Evolutionary conservation across 108 stramenopile genomes (phyloP).

Genomic region (Nannochloropsis gaditana): DNA sequence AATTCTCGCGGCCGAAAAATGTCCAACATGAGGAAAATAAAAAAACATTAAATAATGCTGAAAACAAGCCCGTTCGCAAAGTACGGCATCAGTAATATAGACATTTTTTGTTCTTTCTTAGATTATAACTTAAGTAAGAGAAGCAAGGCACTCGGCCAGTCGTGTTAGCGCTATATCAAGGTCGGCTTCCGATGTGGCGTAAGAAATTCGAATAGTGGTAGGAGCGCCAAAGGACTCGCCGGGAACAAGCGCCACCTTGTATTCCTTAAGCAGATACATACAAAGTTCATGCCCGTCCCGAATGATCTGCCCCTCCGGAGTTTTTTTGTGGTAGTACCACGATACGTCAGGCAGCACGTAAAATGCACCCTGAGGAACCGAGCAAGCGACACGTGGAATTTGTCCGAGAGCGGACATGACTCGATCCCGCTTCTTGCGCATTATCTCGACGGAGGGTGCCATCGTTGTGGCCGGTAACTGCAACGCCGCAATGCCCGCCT

Average conservation of each 20-base stretch:
- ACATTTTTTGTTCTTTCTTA: not conserved
- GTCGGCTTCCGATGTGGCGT: conserved; percentile 86
- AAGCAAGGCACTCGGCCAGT: not conserved
- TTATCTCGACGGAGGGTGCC: conserved; percentile 61
- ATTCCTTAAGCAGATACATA: conserved; percentile 68
- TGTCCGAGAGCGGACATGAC: conserved; percentile 62
- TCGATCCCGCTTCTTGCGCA: conserved; percentile 65
- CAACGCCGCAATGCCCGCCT: conserved; percentile 82
- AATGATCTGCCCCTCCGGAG: conserved; percentile 65
- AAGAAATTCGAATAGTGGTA: conserved; percentile 79
- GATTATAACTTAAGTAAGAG: not conserved
- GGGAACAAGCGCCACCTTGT: conserved; percentile 86
- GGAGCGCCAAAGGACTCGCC: conserved; percentile 87
- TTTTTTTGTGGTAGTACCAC: conserved; percentile 52
- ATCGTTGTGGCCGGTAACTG: conserved; percentile 66
- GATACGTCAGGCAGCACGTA: conserved; percentile 88
- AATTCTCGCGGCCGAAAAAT: too few species aligned
- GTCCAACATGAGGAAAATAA: too few species aligned
- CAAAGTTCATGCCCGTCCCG: conserved; percentile 58
- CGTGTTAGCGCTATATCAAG: conserved; percentile 66
- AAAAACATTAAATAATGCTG: too few species aligned
- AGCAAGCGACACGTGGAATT: conserved; percentile 62
- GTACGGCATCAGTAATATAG: too few species aligned
- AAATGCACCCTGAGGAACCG: conserved; percentile 81
- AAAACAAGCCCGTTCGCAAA: too few species aligned